phyloP scores from a whole-genome alignment of 768 basidiomycete genomes.

The Suillus ampliporus region DNA sequence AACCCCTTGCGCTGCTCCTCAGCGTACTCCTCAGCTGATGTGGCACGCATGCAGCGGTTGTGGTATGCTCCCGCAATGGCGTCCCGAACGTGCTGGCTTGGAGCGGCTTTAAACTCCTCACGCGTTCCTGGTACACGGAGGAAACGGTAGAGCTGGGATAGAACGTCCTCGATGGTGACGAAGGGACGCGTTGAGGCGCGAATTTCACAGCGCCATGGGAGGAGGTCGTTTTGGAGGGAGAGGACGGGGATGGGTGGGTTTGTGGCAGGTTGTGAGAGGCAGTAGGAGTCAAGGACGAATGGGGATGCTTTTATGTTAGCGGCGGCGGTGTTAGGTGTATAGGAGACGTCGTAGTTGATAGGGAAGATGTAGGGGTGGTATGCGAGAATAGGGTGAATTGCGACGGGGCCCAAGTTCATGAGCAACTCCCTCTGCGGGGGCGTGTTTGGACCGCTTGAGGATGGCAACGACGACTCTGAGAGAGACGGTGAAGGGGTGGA shows the following conservation, averaged over 20 bases:
- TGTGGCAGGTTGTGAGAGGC: slow-evolving; percentile 38
- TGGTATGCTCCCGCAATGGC: slow-evolving; percentile 50
- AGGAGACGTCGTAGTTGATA: slow-evolving; percentile 26
- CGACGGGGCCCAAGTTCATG: slow-evolving; percentile 34
- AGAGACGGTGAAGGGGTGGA: slow-evolving; percentile 30
- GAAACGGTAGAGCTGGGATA: slow-evolving; percentile 48
- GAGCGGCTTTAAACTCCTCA: slow-evolving; percentile 46
- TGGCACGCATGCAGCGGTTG: slow-evolving; percentile 42
- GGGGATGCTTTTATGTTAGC: slow-evolving; percentile 35
- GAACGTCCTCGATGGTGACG: slow-evolving; percentile 55
- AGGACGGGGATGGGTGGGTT: slow-evolving; percentile 35
- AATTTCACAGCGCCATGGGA: slow-evolving; percentile 44
- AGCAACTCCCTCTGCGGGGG: slow-evolving; percentile 29
- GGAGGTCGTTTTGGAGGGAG: slow-evolving; percentile 33
- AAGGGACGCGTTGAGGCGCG: slow-evolving; percentile 26
- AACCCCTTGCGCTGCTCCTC: slow-evolving; percentile 53
- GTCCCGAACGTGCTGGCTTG: slow-evolving; percentile 36
- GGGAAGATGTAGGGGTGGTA: slow-evolving; percentile 31
- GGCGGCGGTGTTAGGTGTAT: slow-evolving; percentile 24
- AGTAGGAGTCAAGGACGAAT: slow-evolving; percentile 23
- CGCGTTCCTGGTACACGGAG: slow-evolving; percentile 47
- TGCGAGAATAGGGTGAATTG: slow-evolving; percentile 36
- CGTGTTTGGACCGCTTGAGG: slow-evolving; percentile 35
- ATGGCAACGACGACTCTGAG: slow-evolving; percentile 37
- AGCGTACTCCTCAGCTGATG: slow-evolving; percentile 35